Base-by-base conservation (phyloP, 2,329 filamentous ascomycete species). In the Talaromyces atroroseus region DNA sequence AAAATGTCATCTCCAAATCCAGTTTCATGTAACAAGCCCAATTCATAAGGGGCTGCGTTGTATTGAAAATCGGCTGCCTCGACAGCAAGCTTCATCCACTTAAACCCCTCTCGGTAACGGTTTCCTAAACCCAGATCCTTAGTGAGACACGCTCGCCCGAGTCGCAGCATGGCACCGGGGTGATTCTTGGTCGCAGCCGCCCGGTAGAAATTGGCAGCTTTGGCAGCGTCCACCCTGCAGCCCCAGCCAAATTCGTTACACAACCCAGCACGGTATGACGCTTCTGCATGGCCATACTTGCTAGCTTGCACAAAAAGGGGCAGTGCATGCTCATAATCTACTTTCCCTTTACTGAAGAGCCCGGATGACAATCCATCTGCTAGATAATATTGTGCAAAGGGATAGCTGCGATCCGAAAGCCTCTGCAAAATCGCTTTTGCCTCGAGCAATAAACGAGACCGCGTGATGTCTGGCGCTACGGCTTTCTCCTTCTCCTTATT, bases 201-300 rank as follows among this genome's bases (percentile, higher is more conserved):
- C 54, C 92, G 87, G 68, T 96, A 88, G 71, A 94, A 99, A 69
- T 97, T 92, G 1, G 95, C 89, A 45, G 94, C 92, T 74, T 96
- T 96, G 50, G 88, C 84, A 57, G 89, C 88, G 66, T 96, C 91
- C 66, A 90, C 90, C 57, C 90, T 86, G 66, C 88, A 95, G 42
- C 94, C 94, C 94, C 94, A 99, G 60, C 92, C 94, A 73, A 96
- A 97, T 72, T 99, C 94, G 75, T 97, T 97, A 76, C 92, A 96
- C 56, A 99, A 80, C 16, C 89, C 94, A 52, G 92, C 88, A 55
- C 94, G 88, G 74, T 96, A 99, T 36, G 87, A 92, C 56, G 94
- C 94, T 76, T 99, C 94, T 49, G 94, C 91, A 71, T 99, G 94
- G 32, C 94, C 94, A 74, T 96, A 94, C 76, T 97, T 99, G 66